Evolutionary conservation across 208 protist species (phyloP).

Genomic region (Tetramitus jugosus): DNA sequence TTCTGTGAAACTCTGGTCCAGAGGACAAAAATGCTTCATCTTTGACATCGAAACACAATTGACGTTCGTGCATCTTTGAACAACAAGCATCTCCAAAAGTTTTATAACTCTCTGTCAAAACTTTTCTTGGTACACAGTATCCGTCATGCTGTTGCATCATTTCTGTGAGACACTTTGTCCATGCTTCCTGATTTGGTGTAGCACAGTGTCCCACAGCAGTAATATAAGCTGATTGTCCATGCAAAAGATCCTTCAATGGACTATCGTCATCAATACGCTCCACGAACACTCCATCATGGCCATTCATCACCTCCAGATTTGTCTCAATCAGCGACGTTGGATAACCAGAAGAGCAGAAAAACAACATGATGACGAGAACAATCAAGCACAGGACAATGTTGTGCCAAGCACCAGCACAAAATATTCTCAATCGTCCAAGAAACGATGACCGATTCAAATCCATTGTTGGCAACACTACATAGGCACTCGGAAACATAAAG

Average conservation of each 20-base stretch:
- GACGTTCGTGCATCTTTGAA: background rate
- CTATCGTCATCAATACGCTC: background rate
- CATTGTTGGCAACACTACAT: background rate
- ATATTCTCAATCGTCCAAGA: background rate
- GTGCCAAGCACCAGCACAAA: constrained; percentile 8
- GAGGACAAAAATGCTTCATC: background rate
- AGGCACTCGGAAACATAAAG: background rate
- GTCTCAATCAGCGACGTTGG: background rate
- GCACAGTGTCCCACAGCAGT: background rate
- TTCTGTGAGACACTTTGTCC: background rate
- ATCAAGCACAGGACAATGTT: background rate
- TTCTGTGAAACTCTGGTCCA: background rate
- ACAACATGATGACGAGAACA: background rate
- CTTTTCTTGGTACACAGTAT: background rate
- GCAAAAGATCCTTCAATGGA: background rate
- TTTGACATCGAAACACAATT: background rate
- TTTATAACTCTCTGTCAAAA: background rate
- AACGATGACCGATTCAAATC: background rate
- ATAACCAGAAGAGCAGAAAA: background rate
- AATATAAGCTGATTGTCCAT: background rate
- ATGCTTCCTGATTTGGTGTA: background rate
- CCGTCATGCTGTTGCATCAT: background rate
- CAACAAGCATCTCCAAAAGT: background rate
- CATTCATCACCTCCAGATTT: too few species aligned
- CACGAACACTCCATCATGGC: constrained; percentile 1